Percentiles rank a stretch among this genome's conserved stretches.
These are phyloP conservation scores for Amanita jacksonii DNA, from an alignment of 768 basidiomycete genomes.

Conservation along the genomic window DNA sequence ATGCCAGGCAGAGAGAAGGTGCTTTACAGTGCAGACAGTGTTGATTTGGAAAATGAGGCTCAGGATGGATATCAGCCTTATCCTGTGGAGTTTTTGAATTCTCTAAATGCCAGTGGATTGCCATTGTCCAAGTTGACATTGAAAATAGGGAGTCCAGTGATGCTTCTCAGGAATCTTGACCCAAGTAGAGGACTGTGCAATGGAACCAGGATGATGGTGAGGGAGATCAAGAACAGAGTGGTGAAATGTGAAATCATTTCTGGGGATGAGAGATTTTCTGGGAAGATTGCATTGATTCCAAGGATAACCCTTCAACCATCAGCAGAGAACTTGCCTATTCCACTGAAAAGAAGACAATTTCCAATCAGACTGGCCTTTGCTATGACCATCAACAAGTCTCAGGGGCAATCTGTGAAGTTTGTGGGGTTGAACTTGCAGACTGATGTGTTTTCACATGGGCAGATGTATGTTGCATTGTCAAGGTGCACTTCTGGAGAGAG, in stretches of 20 bases:
- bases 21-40: constrained; percentile 21
- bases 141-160: constrained; percentile 26
- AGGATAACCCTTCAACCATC: constrained; percentile 23
- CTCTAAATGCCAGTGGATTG: constrained; percentile 27
- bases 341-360: constrained; percentile 27
- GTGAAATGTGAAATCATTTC: constrained; percentile 26
- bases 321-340: constrained; percentile 20
- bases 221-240: constrained; percentile 18
- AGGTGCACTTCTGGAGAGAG: too few species aligned
- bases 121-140: constrained; percentile 27
- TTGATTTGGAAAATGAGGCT: constrained; percentile 12
- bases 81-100: constrained; percentile 29
- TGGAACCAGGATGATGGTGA: constrained; percentile 19
- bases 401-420: too few species aligned
- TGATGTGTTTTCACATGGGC: too few species aligned
- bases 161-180: constrained; percentile 34
- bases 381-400: constrained; percentile 39
- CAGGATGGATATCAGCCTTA: constrained; percentile 17
- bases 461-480: too few species aligned
- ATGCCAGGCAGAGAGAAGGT: too few species aligned
- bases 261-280: constrained; percentile 22
- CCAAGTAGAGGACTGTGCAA: constrained; percentile 28
- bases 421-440: too few species aligned
- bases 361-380: constrained; percentile 36
- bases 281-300: constrained; percentile 28